Conservation (phyloP, 176 grass and related monocot species). For the Hordeum marinum region DNA sequence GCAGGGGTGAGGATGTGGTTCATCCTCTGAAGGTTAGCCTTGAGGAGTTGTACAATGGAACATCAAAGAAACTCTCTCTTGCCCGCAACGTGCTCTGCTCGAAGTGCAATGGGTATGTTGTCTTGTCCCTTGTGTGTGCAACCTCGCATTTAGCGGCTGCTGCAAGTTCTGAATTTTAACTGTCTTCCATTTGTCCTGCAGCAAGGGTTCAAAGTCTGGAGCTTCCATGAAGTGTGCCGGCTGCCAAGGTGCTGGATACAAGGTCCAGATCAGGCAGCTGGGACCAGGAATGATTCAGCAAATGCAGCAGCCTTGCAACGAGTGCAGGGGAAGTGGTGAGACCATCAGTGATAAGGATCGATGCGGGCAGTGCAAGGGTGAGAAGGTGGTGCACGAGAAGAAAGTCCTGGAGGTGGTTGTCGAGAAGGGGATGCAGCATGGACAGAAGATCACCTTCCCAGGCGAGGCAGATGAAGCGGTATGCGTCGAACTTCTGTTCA, state of each 20-base stretch:
- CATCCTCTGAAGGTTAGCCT: slow-evolving; percentile 79
- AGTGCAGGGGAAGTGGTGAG: slow-evolving; percentile 79
- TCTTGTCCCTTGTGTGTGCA: neutral
- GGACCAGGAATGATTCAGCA: slow-evolving; percentile 90
- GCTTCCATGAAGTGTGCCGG: slow-evolving; percentile 51
- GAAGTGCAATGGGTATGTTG: slow-evolving; percentile 67
- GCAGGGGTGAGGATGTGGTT: slow-evolving; percentile 79
- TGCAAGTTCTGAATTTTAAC: neutral
- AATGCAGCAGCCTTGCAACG: slow-evolving; percentile 84
- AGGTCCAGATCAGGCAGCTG: slow-evolving; percentile 66
- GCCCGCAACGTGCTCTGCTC: slow-evolving; percentile 72
- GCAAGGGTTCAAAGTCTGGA: slow-evolving; percentile 85
- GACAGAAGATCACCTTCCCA: slow-evolving; percentile 78
- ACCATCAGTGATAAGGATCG: slow-evolving; percentile 75
- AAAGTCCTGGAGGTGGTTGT: slow-evolving; percentile 72
- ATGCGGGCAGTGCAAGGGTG: slow-evolving; percentile 74
- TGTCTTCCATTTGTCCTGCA: neutral
- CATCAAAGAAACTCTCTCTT: slow-evolving; percentile 76
- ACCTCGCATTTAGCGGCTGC: accelerated
- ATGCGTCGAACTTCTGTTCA: neutral
- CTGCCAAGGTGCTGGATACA: slow-evolving; percentile 71
- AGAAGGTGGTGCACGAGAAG: slow-evolving; percentile 76
- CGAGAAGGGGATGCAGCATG: slow-evolving; percentile 73
- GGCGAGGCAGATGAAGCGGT: slow-evolving; percentile 88
- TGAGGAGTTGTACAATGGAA: slow-evolving; percentile 84